phyloP scores from a whole-genome alignment of 2,329 filamentous ascomycete genomes.

The Claviceps sp. region DNA sequence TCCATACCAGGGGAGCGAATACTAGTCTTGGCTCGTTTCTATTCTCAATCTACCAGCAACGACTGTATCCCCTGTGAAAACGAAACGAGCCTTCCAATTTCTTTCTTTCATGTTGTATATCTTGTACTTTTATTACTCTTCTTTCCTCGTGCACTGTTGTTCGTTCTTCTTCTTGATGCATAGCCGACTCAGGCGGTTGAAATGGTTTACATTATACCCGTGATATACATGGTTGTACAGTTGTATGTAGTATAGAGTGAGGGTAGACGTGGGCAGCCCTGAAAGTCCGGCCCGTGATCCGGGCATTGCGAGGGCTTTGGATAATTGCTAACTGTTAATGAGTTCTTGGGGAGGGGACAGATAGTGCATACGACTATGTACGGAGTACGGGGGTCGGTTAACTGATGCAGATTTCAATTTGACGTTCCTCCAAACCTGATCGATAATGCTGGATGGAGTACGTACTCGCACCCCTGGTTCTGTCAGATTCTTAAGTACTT shows the following conservation, averaged over 20 bases:
- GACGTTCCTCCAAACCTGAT: no score
- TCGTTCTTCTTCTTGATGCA: not conserved
- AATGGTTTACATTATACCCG: constrained; percentile 4
- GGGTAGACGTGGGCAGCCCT: not conserved
- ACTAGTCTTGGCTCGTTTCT: constrained; percentile 6
- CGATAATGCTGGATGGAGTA: no score
- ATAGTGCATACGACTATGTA: not conserved
- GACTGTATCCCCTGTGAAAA: not conserved
- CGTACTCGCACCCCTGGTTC: no score
- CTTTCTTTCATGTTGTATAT: not conserved
- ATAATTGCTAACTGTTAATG: not conserved
- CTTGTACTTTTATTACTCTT: not conserved
- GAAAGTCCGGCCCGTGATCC: not conserved
- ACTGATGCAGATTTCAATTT: not conserved
- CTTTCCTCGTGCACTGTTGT: not conserved
- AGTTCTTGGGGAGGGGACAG: not conserved
- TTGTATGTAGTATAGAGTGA: not conserved
- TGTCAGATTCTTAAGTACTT: no score
- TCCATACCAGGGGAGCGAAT: constrained; percentile 20
- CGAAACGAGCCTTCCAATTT: not conserved
- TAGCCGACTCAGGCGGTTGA: constrained; percentile 2
- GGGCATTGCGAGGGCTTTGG: not conserved
- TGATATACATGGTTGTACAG: not conserved
- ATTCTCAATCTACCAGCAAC: not conserved
- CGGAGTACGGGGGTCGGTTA: not conserved